Evolutionary conservation across 2,329 filamentous ascomycete species (phyloP), one percentile per base, ranked within the genome.

Genomic region (Colletotrichum siamense): DNA sequence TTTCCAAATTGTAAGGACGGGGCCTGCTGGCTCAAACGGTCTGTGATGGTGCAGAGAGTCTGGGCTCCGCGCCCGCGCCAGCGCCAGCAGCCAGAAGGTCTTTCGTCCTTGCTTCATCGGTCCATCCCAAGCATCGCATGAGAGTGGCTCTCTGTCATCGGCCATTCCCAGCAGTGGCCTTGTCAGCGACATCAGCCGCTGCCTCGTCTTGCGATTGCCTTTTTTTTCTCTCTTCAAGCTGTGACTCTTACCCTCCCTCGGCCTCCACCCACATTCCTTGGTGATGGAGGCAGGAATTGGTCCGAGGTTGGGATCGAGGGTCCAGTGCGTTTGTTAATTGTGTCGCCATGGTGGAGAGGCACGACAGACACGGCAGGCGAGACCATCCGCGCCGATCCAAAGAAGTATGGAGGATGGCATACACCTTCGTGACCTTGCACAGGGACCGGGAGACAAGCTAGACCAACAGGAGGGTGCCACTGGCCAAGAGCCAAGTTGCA

Each of bases 21-120:
- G 44, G 73, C 73, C 69, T 75, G 73, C 73, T 67, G 63, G 68
- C 55, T 63, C 73, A 75, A 73, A 75, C 69, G 24, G 62, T 44
- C 73, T 39, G 73, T 52, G 73, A 65, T 57, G 69, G 62, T 57
- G 52, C 49, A 30, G 22, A 52, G 73, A 71, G 69, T 64, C 69
- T 64, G 59, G 69, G 39, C 59, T 49, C 59, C 59, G 36, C n/a
- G 39, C 24, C 61, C 22, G 13, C 61, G n/a, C 61, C 61, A 18
- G 13, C 61, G 28, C 61, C 61, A 28, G 61, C 36, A 28, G 61
- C 36, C 36, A 44, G 16, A 44, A 44, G 36, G 36, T 49, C 39
- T 49, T 64, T 22, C 30, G 28, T 36, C 69, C 26, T 22, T 49
- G 26, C 24, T 32, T 28, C 39, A 71, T 49, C 39, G 57, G 36